phyloP scores from a whole-genome alignment of 192 early-diverging fungal species.

The Helicostylum pulchrum region DNA sequence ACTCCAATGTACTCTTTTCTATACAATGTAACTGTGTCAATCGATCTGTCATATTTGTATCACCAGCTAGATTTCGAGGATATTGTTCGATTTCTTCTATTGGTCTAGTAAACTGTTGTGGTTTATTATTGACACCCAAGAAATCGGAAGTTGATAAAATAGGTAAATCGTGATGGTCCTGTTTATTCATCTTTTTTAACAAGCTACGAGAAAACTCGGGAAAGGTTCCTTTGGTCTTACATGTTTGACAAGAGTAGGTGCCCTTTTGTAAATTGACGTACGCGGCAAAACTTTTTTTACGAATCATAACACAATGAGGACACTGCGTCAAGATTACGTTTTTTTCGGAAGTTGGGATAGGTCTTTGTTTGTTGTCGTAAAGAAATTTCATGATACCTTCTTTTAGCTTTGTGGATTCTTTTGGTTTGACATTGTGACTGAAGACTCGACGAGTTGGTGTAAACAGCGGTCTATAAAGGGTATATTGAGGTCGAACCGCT shows the following conservation, averaged over 20 bases:
- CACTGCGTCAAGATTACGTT: conserved; percentile 25
- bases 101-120: conserved; percentile 31
- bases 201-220: conserved; percentile 45
- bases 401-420: conserved; percentile 4
- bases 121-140: conserved; percentile 2
- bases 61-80: conserved; percentile 33
- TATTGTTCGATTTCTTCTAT: conserved; percentile 42
- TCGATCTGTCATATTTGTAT: conserved; percentile 36
- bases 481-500: too few relatives aligned
- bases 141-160: conserved; percentile 36
- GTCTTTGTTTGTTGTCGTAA: conserved; percentile 28
- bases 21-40: conserved; percentile 27
- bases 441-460: too few relatives aligned
- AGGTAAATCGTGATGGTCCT: conserved; percentile 24
- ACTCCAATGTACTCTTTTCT: conserved; percentile 13
- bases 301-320: conserved; percentile 35
- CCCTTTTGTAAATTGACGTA: conserved; percentile 51
- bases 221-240: conserved; percentile 55
- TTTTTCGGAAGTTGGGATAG: conserved; percentile 21
- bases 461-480: too few relatives aligned
- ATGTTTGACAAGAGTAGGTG: conserved; percentile 53
- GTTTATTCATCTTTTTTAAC: conserved; percentile 36
- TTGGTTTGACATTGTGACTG: neutral
- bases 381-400: conserved; percentile 30
- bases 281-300: conserved; percentile 43